Base-by-base conservation (phyloP, 805 yeast species). In the Pichia scutulata region DNA sequence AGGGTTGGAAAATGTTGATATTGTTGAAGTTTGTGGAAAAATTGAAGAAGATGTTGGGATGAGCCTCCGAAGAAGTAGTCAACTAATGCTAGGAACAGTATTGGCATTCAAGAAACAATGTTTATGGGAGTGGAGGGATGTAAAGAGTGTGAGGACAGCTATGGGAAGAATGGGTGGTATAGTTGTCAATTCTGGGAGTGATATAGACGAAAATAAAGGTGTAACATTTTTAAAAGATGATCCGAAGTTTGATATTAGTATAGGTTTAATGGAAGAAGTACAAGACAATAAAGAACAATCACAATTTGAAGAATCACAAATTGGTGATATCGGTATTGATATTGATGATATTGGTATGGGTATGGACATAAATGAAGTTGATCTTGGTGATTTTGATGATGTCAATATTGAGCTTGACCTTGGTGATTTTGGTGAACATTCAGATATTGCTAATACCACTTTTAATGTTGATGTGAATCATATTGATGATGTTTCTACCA, bases 41-140 rank as follows among this genome's bases (percentile, higher is more conserved):
- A 56, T 4, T 56, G 60, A 7, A 63, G 71, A 16, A 14, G 18
- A 23, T n/a, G 25, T n/a, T 12, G 43, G 18, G 22, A 41, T 24
- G 25, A 41, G 28, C 25, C 51, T 70, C 39, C 60, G 80, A 41
- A 62, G 70, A 18, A 60, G 69, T 0, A 73, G 81, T 0, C 71
- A 63, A 46, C 60, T 80, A 10, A 58, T 80, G 50, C 70, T 73
- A 55, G 84, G 84, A 0, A 64, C 76, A 1, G 65, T 78, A 1
- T 54, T 80, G 43, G 66, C 73, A 25, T 77, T 75, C 59, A 75
- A 70, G 50, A 73, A 75, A 25, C 77, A 81, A 58, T 54, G 57
- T 37, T 43, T 52, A 1, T 19, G 28, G 36, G 41, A 52, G 9
- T 52, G 52, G 46, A 54, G 47, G 19, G 57, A 52, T 22, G 51